Percentiles rank a stretch among this genome's conserved stretches.
Evolutionary conservation across 148 eudicot genomes (phyloP).

Genomic region (Tetragonia tetragonoides): DNA sequence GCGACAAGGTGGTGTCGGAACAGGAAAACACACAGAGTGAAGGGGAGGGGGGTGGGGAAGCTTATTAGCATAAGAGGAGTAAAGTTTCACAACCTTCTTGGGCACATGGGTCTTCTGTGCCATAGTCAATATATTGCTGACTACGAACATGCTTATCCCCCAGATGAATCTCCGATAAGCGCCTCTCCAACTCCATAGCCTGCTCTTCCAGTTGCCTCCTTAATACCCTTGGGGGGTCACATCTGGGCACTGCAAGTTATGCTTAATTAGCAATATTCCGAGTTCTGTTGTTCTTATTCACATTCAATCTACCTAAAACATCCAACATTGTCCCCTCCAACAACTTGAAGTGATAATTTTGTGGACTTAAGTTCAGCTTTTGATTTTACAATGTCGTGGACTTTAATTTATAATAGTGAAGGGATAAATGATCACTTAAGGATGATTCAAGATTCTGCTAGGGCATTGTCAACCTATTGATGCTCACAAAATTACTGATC

Average conservation of each 20-base stretch:
- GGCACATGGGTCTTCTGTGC: slow-evolving; percentile 37
- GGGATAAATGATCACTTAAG: not conserved
- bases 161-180: slow-evolving; percentile 47
- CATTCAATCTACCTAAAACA: too few species aligned
- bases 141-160: slow-evolving; percentile 28
- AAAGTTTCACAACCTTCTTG: slow-evolving; percentile 32
- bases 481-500: not conserved
- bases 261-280: slow-evolving; percentile 3
- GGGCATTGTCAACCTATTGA: not conserved
- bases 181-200: slow-evolving; percentile 49
- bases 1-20: not conserved
- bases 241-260: slow-evolving; percentile 27
- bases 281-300: not conserved
- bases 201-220: slow-evolving; percentile 56
- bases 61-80: not conserved
- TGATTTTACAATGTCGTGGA: not conserved
- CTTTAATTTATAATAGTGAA: not conserved
- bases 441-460: not conserved
- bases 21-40: not conserved
- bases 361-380: not conserved
- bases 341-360: not conserved
- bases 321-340: not conserved
- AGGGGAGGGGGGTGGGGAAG: too few species aligned
- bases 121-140: slow-evolving; percentile 35
- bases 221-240: slow-evolving; percentile 44